Conservation (phyloP, 306 rosid genomes). For the Medicago truncatula region DNA sequence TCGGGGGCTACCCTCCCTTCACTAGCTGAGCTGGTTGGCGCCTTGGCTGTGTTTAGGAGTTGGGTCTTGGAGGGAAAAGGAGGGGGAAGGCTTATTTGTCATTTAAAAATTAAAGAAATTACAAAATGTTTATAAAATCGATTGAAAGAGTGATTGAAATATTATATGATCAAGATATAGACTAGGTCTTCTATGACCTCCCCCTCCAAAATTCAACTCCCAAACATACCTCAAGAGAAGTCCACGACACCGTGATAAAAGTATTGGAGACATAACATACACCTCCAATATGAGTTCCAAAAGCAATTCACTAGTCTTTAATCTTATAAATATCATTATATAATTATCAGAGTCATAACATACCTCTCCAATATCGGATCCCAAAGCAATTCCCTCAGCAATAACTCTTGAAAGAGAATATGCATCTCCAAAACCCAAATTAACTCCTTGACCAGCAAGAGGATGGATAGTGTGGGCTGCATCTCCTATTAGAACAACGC, state of each 20-base stretch:
- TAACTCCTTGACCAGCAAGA: slow-evolving; percentile 97
- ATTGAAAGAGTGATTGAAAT: no score
- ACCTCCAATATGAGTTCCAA: neutral
- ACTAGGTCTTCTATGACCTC: no score
- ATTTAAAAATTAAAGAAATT: no score
- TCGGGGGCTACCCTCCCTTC: neutral
- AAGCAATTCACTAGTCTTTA: neutral
- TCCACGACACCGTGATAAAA: neutral
- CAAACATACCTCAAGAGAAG: neutral
- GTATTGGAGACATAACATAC: neutral
- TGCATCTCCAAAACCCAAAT: slow-evolving; percentile 92
- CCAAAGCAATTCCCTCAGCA: slow-evolving; percentile 82
- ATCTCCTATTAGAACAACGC: slow-evolving; percentile 82
- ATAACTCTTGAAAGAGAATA: slow-evolving; percentile 73
- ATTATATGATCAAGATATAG: no score
- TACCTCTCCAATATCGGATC: slow-evolving; percentile 86
- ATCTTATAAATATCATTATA: neutral
- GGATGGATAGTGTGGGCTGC: slow-evolving; percentile 97
- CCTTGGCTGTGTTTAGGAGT: neutral
- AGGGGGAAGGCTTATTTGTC: no score
- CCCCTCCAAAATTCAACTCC: no score
- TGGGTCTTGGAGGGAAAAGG: no score
- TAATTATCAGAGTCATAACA: slow-evolving; percentile 28
- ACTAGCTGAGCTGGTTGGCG: neutral
- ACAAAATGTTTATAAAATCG: no score